phyloP scores from a whole-genome alignment of 495 filamentous ascomycete genomes.

The Chaetomium fimeti region DNA sequence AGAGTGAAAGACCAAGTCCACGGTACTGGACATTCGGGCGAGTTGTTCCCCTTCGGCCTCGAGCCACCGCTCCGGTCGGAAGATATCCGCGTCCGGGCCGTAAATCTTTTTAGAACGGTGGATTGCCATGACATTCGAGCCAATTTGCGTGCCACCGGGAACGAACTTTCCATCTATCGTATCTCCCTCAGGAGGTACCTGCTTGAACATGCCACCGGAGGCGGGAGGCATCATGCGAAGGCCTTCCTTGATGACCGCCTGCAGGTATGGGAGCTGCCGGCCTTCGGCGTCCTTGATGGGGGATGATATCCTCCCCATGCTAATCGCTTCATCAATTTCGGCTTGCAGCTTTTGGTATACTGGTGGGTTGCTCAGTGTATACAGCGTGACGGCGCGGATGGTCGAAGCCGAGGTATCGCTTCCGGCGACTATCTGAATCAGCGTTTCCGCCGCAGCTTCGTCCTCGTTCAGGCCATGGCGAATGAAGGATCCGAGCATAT shows the following conservation, averaged over 20 bases:
- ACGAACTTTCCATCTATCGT: conserved; percentile 50
- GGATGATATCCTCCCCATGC: conserved; percentile 33
- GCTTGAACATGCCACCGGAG: conserved; percentile 47
- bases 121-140: conserved; percentile 34
- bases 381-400: conserved; percentile 56
- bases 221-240: conserved; percentile 44
- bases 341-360: conserved; percentile 54
- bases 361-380: conserved; percentile 46
- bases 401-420: conserved; percentile 62
- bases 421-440: conserved; percentile 47
- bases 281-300: conserved; percentile 41
- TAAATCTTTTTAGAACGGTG: conserved; percentile 33
- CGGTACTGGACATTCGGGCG: conserved; percentile 36
- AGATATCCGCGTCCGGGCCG: conserved; percentile 46
- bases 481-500: conserved; percentile 50
- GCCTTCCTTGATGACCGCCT: conserved; percentile 47
- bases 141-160: conserved; percentile 50
- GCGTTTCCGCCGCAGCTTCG: conserved; percentile 40
- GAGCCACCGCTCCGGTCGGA: conserved; percentile 55
- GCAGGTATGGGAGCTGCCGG: conserved; percentile 44
- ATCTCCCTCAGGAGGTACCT: conserved; percentile 50
- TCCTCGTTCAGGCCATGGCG: conserved; percentile 43
- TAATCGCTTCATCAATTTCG: conserved; percentile 52
- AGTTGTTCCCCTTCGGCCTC: conserved; percentile 36
- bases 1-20: conserved; percentile 37